Base-by-base conservation (phyloP, 106 monocot genomes). In the Apostasia ramifera region DNA sequence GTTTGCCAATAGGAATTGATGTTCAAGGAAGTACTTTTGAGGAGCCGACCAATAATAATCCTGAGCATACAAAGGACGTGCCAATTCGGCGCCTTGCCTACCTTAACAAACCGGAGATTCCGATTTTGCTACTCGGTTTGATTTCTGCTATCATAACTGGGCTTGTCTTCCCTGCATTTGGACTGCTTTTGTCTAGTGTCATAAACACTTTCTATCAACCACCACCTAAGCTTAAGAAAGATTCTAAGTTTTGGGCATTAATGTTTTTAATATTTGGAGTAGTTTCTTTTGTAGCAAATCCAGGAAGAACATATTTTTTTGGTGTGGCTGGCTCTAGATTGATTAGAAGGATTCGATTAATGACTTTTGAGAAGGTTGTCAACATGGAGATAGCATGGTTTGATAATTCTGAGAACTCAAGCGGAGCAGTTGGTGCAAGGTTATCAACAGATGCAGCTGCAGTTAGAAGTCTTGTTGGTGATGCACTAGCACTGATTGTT, bases 301-400 rank as follows among this genome's bases (percentile, higher is more conserved):
- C 81, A 40, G 57, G 65, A 41, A 77, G 73, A 77, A 43, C 73
- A 15, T 82, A 73, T 65, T 70, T 77, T 15, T 82, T 82, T 63
- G 73, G 64, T 3, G 56, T 82, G 51, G 81, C 81, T 59, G 81
- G 81, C 8, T 55, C 77, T 37, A 77, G 51, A 58, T 67, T 82
- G 58, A 73, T 82, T 53, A 52, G 40, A 63, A 77, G 81, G 50
- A 77, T 82, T 41, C 61, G 81, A 55, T 53, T 60, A 41, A 77
- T 82, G 73, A 63, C 81, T 44, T 82, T 82, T 57, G 46, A 73
- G 37, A 82, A 82, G 51, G 67, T 82, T 2, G 73, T 82, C 15
- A 73, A 82, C 45, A 82, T 82, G 81, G 77, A 82, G 50, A 67
- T 82, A 8, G 73, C 46, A 12, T 82, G 81, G 81, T 82, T 82